Base-by-base conservation (phyloP, 2,329 filamentous ascomycete genomes). In the Colletotrichum cuscutae region DNA sequence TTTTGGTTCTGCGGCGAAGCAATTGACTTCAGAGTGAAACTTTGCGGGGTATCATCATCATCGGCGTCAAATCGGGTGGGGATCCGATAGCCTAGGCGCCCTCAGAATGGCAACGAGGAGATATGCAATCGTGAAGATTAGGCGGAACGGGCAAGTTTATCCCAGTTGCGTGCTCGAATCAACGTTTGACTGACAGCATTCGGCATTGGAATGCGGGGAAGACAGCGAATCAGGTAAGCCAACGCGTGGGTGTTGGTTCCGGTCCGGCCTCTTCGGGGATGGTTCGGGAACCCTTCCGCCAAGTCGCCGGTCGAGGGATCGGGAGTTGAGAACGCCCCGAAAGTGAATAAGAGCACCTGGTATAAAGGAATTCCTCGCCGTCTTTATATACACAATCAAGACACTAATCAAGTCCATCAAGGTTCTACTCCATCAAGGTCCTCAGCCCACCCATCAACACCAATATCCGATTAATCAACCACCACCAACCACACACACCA, bases 221-320 rank as follows among this genome's bases (percentile, higher is more conserved):
- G 54, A n/a, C 59, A 15, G 68, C 59, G 60, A 65, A 60, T 69
- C 70, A 69, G 22, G 67, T 59, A 65, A 32, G 68, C 22, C 57
- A 68, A 37, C 35, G 32, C 59, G 24, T 58, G 52, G 26, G 65
- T 54, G 24, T 57, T 49, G 65, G 37, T n/a, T 60, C 53, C 30
- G 42, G 68, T 28, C 59, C 65, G 70, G 70, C 30, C 22, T 69
- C 13, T 72, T 72, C 65, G 65, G 70, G 65, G 65, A 69, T 69
- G 59, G 30, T 49, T 72, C 65, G 65, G 70, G 46, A 59, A 72
- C 19, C 46, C 59, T 46, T n/a, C 60, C 32, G 59, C 60, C 70
- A 69, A 72, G 46, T 42, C 9, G 13, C 52, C 24, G 52, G 52
- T 46, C 62, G 12, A 52, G 42, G 22, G 26, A 37, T 72, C 42